phyloP scores from a whole-genome alignment of 257 asterid genomes.

The Linaria vulgaris region DNA sequence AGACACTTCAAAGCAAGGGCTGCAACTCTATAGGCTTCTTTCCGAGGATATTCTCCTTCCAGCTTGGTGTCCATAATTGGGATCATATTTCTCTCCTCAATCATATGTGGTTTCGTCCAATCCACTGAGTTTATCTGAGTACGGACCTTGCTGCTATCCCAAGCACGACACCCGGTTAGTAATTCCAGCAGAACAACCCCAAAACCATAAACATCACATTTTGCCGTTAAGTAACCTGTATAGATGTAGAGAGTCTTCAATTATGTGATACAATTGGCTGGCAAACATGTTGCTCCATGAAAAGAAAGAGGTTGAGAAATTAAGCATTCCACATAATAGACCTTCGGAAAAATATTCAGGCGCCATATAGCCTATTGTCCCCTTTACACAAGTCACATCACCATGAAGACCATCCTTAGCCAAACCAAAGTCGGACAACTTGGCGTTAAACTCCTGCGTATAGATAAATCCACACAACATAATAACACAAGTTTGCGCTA shows the following conservation, averaged over 20 bases:
- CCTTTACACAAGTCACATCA: conserved; percentile 46
- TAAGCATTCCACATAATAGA: neutral
- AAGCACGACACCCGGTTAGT: neutral
- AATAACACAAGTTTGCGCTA: neutral
- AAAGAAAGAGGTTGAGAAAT: neutral
- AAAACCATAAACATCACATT: conserved; percentile 1
- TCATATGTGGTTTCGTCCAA: conserved; percentile 5
- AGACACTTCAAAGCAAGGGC: conserved; percentile 5
- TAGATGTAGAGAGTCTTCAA: neutral
- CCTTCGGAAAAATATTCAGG: neutral
- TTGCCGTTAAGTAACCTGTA: neutral
- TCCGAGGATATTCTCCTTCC: conserved; percentile 6
- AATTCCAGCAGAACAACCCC: conserved; percentile 9
- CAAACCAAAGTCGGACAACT: conserved; percentile 47
- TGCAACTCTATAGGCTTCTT: neutral
- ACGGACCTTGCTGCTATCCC: neutral
- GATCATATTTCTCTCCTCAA: neutral
- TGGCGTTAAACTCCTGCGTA: conserved; percentile 55
- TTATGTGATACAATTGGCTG: neutral
- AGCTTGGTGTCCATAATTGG: conserved; percentile 19
- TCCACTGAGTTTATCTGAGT: neutral
- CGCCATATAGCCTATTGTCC: conserved; percentile 17
- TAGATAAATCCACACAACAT: neutral
- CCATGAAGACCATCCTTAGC: conserved; percentile 50
- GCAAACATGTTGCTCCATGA: neutral